Conservation (phyloP, 164 flowering plant species). For the Stephania yunnanensis region DNA sequence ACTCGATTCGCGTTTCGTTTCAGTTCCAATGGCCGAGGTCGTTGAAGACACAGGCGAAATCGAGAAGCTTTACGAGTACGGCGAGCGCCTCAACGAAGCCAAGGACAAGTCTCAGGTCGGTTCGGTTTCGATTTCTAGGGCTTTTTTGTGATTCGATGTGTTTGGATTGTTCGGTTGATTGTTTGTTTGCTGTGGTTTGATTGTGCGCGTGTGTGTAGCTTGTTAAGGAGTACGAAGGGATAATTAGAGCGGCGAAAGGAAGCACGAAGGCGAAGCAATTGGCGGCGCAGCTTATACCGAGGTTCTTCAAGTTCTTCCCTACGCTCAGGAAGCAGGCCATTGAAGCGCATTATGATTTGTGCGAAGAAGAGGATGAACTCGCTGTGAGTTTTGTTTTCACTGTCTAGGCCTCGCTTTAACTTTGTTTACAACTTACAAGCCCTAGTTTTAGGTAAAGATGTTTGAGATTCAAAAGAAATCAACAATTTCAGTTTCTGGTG, state of each 20-base stretch:
- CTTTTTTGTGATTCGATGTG: slow-evolving; percentile 1
- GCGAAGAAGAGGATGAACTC: slow-evolving; percentile 84
- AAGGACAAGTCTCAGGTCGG: slow-evolving; percentile 87
- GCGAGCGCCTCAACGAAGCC: slow-evolving; percentile 83
- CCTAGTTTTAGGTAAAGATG: neutral
- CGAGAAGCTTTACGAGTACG: slow-evolving; percentile 89
- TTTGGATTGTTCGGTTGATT: neutral
- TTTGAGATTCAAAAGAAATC: neutral
- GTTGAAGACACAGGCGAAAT: slow-evolving; percentile 65
- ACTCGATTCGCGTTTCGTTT: neutral
- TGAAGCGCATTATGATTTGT: slow-evolving; percentile 68
- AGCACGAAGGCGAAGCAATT: slow-evolving; percentile 80
- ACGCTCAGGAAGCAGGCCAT: slow-evolving; percentile 43
- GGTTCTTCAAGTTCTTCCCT: slow-evolving; percentile 90
- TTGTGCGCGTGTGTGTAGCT: slow-evolving; percentile 31
- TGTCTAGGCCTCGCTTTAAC: neutral
- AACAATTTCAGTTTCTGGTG: neutral
- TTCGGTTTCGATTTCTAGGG: slow-evolving; percentile 10
- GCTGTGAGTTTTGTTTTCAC: slow-evolving; percentile 44
- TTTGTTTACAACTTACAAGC: neutral
- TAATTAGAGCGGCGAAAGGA: slow-evolving; percentile 65
- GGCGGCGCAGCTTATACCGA: slow-evolving; percentile 91
- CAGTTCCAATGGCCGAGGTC: slow-evolving; percentile 36
- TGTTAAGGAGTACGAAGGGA: slow-evolving; percentile 71
- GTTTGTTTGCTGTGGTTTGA: slow-evolving; percentile 1